Evolutionary conservation across 331 rosid species (phyloP), one percentile per base, ranked within the genome.

Genomic region (Malus hybrid): DNA sequence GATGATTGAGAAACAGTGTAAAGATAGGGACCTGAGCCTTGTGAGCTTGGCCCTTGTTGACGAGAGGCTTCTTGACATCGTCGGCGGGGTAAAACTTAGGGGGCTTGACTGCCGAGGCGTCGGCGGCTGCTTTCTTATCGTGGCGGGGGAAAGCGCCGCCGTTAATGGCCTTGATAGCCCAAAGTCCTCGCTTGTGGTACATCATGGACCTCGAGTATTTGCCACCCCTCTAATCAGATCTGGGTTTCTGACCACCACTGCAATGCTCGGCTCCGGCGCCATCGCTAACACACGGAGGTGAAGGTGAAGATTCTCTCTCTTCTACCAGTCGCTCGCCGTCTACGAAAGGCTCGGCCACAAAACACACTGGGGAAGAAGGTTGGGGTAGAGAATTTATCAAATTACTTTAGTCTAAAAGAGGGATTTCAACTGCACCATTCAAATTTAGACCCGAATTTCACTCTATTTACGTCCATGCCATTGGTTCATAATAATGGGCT

Each of bases 121-220:
- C 71, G 9, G 86, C 83, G 61, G 83, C 86, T 6, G 91, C 86
- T 74, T 85, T 78, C 66, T 89, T 70, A 5, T 87, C 88, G 61
- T 88, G 93, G 52, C 76, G 88, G 7, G 93, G 93, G 6, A 88
- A 88, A 60, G 8, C 77, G 65, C 93, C 93, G 12, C 93, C 93
- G 65, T 87, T 85, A 69, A 87, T 89, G 22, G 91, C 90, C 87
- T 89, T 89, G 76, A 89, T 87, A 14, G 91, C 93, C 91, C 93
- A 89, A 29, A 89, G 83, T 0, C 91, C 90, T 9, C 87, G 83
- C 82, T 89, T 89, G 77, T 89, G 93, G 73, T 89, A 87, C 93
- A 89, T 89, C 82, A 83, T 27, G 0, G 93, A 89, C 50, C 86
- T 84, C 0, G 93, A 85, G 79, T 83, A 89, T 73, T 89, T 89